Conservation (phyloP, 2,329 filamentous ascomycete species). For the Pleomassaria siparia region DNA sequence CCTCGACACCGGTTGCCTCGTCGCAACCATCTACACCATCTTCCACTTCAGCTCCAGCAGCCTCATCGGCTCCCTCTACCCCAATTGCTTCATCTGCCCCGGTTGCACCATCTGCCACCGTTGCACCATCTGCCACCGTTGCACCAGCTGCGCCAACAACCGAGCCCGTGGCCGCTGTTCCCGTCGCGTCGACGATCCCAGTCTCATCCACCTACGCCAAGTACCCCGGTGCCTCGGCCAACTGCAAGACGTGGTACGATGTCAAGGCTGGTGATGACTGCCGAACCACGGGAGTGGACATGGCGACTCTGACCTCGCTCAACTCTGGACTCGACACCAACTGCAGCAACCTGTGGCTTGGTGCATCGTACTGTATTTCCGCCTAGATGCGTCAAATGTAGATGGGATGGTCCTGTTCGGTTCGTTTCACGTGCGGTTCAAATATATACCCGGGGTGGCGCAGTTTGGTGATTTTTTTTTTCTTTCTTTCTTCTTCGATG, state of each 20-base stretch:
- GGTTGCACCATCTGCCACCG: neutral
- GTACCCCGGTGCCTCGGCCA: slow-evolving; percentile 12
- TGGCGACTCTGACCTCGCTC: slow-evolving; percentile 28
- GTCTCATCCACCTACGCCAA: slow-evolving; percentile 2
- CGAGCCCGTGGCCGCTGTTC: neutral
- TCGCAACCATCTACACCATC: neutral
- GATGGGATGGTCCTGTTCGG: too few species aligned
- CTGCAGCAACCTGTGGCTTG: slow-evolving; percentile 43
- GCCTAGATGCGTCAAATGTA: slow-evolving; percentile 1
- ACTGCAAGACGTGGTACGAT: slow-evolving; percentile 37
- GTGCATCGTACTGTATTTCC: slow-evolving; percentile 39
- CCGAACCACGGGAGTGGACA: slow-evolving; percentile 28
- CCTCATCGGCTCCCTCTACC: neutral
- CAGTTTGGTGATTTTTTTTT: slow-evolving; percentile 1
- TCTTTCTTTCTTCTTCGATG: too few species aligned
- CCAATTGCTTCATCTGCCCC: neutral
- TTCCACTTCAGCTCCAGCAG: neutral
- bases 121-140: slow-evolving; percentile 1
- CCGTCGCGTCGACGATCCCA: neutral
- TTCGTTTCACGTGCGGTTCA: neutral
- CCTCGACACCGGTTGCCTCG: slow-evolving; percentile 1
- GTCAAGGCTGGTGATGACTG: slow-evolving; percentile 37
- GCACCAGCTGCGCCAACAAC: neutral
- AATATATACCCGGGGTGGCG: slow-evolving; percentile 1
- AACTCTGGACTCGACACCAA: slow-evolving; percentile 33